Percentiles rank a stretch among this genome's conserved stretches.
These are phyloP conservation scores for Globisporangium nagaii DNA, from an alignment of 352 stramenopile species.

Conservation along the genomic window DNA sequence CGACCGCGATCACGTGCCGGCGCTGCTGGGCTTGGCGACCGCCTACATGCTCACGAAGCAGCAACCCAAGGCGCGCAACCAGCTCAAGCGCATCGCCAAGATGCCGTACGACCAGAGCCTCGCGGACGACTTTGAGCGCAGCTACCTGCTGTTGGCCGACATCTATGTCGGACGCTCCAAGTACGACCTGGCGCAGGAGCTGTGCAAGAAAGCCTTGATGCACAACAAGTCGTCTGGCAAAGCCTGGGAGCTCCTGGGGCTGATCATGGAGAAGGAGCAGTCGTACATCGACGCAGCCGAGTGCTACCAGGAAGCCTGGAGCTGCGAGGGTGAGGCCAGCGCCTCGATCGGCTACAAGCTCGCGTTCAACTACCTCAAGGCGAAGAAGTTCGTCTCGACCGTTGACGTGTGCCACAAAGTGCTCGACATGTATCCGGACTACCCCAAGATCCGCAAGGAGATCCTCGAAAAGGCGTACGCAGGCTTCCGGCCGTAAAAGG, in stretches of 20 bases:
- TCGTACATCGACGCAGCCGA: slow-evolving; percentile 91
- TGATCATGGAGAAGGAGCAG: slow-evolving; percentile 95
- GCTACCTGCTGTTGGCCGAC: slow-evolving; percentile 91
- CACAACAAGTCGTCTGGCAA: slow-evolving; percentile 91
- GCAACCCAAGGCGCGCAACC: slow-evolving; percentile 89
- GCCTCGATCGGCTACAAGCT: slow-evolving; percentile 92
- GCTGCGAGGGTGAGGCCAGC: slow-evolving; percentile 75
- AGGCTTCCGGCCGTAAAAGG: slow-evolving; percentile 70
- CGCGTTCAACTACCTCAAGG: slow-evolving; percentile 96
- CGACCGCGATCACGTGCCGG: slow-evolving; percentile 87
- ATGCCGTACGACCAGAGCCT: slow-evolving; percentile 87
- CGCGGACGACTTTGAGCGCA: slow-evolving; percentile 91
- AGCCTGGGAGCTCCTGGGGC: slow-evolving; percentile 91
- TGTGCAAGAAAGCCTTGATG: slow-evolving; percentile 90
- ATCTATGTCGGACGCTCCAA: slow-evolving; percentile 91
- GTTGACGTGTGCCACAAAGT: slow-evolving; percentile 94
- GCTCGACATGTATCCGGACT: slow-evolving; percentile 91
- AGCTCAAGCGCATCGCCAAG: slow-evolving; percentile 94
- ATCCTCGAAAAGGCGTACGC: slow-evolving; percentile 91
- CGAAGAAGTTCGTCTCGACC: slow-evolving; percentile 84
- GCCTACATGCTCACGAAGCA: slow-evolving; percentile 93
- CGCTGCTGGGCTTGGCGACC: slow-evolving; percentile 83
- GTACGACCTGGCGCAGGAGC: slow-evolving; percentile 90
- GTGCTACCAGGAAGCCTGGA: slow-evolving; percentile 90
- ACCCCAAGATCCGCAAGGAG: slow-evolving; percentile 93